Percentiles rank a stretch among this genome's conserved stretches.
These are phyloP conservation scores for Buxus sempervirens DNA, from an alignment of 164 flowering plant genomes.

Conservation along the genomic window DNA sequence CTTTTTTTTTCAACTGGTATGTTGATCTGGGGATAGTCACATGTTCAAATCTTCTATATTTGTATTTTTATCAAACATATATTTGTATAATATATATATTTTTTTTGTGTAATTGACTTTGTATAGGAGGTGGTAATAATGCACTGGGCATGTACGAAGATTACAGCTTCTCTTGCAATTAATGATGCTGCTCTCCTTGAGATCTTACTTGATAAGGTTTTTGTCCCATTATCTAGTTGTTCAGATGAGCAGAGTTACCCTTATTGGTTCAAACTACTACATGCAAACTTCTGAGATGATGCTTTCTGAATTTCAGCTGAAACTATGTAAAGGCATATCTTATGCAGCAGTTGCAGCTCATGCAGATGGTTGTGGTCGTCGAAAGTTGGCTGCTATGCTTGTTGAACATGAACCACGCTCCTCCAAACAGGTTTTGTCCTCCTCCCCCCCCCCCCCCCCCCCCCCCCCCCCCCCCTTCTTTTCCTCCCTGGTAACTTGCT, in stretches of 20 bases:
- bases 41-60: too few species aligned
- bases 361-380: slow-evolving; percentile 83
- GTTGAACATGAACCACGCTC: slow-evolving; percentile 93
- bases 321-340: slow-evolving; percentile 84
- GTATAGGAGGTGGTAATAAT: slow-evolving; percentile 87
- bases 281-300: slow-evolving; percentile 11
- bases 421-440: slow-evolving; percentile 90
- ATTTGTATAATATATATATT: not conserved
- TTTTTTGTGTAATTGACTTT: slow-evolving; percentile 17
- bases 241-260: not conserved
- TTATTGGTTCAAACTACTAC: not conserved
- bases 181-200: slow-evolving; percentile 81
- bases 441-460: too few species aligned
- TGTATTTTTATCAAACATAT: not conserved
- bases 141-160: slow-evolving; percentile 98
- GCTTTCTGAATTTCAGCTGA: slow-evolving; percentile 53
- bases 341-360: slow-evolving; percentile 99
- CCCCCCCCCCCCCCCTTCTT: too few species aligned
- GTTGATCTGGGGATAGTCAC: not conserved
- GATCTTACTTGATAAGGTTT: slow-evolving; percentile 87
- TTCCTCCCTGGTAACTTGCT: not conserved
- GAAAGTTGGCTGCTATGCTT: slow-evolving; percentile 95
- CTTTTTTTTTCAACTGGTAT: not conserved
- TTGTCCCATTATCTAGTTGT: slow-evolving; percentile 7
- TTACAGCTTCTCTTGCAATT: slow-evolving; percentile 71